A percentile compares a stretch with the other conserved stretches of the same genome.
Evolutionary conservation across 1,139 yeast genomes (phyloP).

Genomic region (Blastobotrys capitulatus): DNA sequence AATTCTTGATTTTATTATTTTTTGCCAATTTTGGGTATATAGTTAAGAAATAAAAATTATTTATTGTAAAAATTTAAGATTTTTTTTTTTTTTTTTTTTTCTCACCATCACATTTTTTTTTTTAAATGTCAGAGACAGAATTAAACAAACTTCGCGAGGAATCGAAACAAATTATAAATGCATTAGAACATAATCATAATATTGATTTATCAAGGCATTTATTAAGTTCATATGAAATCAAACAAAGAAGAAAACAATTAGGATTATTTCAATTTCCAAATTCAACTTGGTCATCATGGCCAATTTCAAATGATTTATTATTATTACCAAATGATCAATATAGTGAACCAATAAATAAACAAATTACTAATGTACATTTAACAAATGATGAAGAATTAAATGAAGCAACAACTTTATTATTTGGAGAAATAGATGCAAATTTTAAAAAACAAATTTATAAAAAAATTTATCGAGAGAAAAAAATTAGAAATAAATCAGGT

Average conservation of each 20-base stretch:
- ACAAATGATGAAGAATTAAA: neutral
- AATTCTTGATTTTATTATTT: constrained; percentile 73
- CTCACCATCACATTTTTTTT: neutral
- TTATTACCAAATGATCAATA: neutral
- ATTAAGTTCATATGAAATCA: constrained; percentile 24
- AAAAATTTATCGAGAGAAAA: constrained; percentile 15
- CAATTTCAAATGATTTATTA: neutral
- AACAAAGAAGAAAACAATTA: constrained; percentile 2
- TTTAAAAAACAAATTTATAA: constrained; percentile 20
- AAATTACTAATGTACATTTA: neutral
- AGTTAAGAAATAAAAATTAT: constrained; percentile 32
- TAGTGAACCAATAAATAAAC: neutral
- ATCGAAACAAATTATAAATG: constrained; percentile 16
- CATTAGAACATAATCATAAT: constrained; percentile 25
- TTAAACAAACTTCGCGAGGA: constrained; percentile 10
- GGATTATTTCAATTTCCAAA: constrained; percentile 7
- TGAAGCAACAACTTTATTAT: constrained; percentile 14
- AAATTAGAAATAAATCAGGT: too few species aligned
- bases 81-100: neutral
- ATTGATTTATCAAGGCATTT: constrained; percentile 27
- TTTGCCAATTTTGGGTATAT: constrained; percentile 80
- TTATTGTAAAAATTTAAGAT: too few species aligned
- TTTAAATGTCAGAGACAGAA: neutral
- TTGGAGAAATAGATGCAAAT: constrained; percentile 21
- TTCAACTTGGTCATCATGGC: constrained; percentile 10